phyloP scores from a whole-genome alignment of 164 flowering plant genomes.

The Taxillus chinensis region DNA sequence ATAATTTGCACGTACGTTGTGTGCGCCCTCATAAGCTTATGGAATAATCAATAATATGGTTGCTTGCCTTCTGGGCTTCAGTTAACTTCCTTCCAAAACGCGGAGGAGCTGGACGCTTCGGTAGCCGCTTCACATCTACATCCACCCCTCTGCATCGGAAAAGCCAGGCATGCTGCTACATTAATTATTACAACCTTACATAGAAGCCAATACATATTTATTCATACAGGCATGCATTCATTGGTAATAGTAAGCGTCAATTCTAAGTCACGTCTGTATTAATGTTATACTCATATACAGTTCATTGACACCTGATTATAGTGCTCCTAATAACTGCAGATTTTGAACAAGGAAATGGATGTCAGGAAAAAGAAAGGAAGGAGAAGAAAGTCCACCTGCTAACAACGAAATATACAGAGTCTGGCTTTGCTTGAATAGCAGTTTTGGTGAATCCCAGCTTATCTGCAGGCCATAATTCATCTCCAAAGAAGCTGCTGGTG shows the following conservation, averaged over 20 bases:
- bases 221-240: too few species aligned
- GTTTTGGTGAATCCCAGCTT: slow-evolving; percentile 97
- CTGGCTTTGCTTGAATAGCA: slow-evolving; percentile 94
- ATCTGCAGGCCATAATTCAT: slow-evolving; percentile 98
- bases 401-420: slow-evolving; percentile 88
- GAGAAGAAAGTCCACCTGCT: slow-evolving; percentile 46
- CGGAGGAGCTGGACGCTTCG: slow-evolving; percentile 98
- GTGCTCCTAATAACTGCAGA: too few species aligned
- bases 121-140: slow-evolving; percentile 79
- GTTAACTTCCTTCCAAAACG: slow-evolving; percentile 88
- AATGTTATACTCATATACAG: too few species aligned
- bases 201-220: too few species aligned
- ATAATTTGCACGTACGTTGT: background rate
- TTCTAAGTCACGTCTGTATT: too few species aligned
- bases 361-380: background rate
- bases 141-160: slow-evolving; percentile 45
- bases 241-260: too few species aligned
- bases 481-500: slow-evolving; percentile 98
- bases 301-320: background rate
- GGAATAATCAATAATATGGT: background rate
- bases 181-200: too few species aligned
- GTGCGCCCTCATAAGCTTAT: background rate
- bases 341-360: background rate
- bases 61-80: slow-evolving; percentile 75
- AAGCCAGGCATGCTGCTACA: background rate